Base-by-base conservation (phyloP, 148 eudicot genomes). In the Suaeda aralocaspica region DNA sequence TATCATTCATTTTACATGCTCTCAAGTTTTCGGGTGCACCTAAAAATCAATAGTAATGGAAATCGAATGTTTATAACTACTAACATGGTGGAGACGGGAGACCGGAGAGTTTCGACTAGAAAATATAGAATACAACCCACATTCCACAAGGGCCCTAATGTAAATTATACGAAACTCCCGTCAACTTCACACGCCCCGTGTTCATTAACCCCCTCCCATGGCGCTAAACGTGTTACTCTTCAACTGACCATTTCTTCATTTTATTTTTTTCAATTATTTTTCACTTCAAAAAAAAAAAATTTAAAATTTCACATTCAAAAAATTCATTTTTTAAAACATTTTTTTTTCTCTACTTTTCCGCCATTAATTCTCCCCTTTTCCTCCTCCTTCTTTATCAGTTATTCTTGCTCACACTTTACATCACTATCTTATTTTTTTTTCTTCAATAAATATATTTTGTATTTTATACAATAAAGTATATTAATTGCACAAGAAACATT, bases 141-240 rank as follows among this genome's bases (percentile, higher is more conserved):
- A 39, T 4, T 39, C 44, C 44, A n/a, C n/a, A n/a, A n/a, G n/a
- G n/a, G n/a, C n/a, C n/a, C n/a, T n/a, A n/a, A n/a, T n/a, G n/a
- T n/a, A n/a, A n/a, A n/a, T n/a, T n/a, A n/a, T n/a, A n/a, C n/a
- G n/a, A n/a, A n/a, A n/a, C n/a, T n/a, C n/a, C n/a, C n/a, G n/a
- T 5, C 19, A 46, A 6, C 3, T 13, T 46, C 25, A 31, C 63
- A 59, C 22, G 41, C 33, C 39, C 12, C 39, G 41, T 59, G 63
- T 59, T 14, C 19, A 59, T 6, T 1, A 59, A n/a, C 46, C 50
- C 8, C 57, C 58, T 66, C 30, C 62, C 39, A 61, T 48, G 57
- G 22, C 51, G 31, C 64, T 44, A 8, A 74, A 74, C 77, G 59
- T 68, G 72, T 67, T 59, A 6, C 67, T 11, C n/a, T 8, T 2